A percentile compares a stretch with the other conserved stretches of the same genome.
phyloP scores from a whole-genome alignment of 257 asterid genomes.

The Primulina eburnea region DNA sequence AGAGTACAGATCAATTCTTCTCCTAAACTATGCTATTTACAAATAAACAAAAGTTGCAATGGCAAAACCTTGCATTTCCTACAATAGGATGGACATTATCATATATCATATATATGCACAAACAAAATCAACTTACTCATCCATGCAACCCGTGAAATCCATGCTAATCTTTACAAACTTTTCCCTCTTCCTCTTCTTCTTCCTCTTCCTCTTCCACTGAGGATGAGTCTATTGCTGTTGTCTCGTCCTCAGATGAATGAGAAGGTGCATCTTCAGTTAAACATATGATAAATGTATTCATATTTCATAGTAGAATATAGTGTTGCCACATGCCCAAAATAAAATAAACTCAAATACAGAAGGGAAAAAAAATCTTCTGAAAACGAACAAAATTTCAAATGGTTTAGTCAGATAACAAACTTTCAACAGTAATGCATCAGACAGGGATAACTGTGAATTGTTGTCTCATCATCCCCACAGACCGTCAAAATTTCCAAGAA shows the following conservation, averaged over 20 bases:
- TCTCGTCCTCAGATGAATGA: neutral
- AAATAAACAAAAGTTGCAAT: conserved; percentile 6
- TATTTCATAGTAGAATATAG: neutral
- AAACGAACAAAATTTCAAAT: neutral
- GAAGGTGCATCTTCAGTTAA: conserved; percentile 22
- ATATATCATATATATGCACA: too few species aligned
- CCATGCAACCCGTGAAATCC: neutral
- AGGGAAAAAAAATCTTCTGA: neutral
- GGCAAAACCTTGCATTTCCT: neutral
- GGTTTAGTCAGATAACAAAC: conserved; percentile 46
- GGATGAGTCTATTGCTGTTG: neutral
- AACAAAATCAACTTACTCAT: too few species aligned
- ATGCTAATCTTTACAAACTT: neutral
- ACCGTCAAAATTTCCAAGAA: neutral
- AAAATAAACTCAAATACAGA: neutral
- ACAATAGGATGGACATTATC: neutral
- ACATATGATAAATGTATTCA: neutral
- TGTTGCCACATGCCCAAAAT: neutral
- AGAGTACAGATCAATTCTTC: neutral
- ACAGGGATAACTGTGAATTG: conserved; percentile 60
- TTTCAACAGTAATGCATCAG: conserved; percentile 40
- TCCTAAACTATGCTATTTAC: neutral
- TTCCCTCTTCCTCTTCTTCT: too few species aligned
- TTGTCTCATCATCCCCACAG: conserved; percentile 41
- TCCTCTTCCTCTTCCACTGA: neutral